Base-by-base conservation (phyloP, 2,329 filamentous ascomycete genomes). In the Daldinia sp. region DNA sequence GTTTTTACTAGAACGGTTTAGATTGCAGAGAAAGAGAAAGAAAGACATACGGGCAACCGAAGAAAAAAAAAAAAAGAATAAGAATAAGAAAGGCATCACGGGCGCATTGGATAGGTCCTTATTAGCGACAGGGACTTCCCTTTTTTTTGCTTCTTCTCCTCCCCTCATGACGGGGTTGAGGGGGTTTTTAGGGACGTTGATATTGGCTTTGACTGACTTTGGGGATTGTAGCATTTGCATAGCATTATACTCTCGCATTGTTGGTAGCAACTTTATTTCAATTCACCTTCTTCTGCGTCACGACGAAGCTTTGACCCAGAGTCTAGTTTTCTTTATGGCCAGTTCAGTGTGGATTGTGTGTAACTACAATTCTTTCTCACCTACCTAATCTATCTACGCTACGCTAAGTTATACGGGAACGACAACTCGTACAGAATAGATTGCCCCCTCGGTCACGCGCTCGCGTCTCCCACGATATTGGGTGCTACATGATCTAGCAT, bases 21-120 rank as follows among this genome's bases (percentile, higher is more conserved):
- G 63, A 37, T 57, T 53, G 39, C 12, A 20, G 37, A 15, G 26
- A 61, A 9, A 23, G 20, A 23, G 30, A 33, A 12, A 42, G 30
- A 37, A 51, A 48, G 42, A 53, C 42, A 60, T 26, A 65, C 68
- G 68, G 68, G 68, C 68, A 68, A 70, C 68, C 68, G 61, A 54
- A 30, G 30, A 35, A 63, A 46, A 2, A 56, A 35, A 63, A 46
- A 2, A 56, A 42, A 35, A 63, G 44, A 2, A 23, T 23, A 23
- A 23, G 20, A 56, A 42, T 26, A 56, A 39, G 35, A 56, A 56
- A 37, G 20, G 18, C 39, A 53, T 48, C 26, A 46, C 6, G 18
- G 51, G 51, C 51, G 51, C 33, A 54, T 37, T 54, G 51, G 51
- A 54, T 54, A 54, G 51, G 20, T 35, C 23, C 33, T 54, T 35